Conservation (phyloP, 768 basidiomycete genomes). For the Lactifluus hygrophoroides region DNA sequence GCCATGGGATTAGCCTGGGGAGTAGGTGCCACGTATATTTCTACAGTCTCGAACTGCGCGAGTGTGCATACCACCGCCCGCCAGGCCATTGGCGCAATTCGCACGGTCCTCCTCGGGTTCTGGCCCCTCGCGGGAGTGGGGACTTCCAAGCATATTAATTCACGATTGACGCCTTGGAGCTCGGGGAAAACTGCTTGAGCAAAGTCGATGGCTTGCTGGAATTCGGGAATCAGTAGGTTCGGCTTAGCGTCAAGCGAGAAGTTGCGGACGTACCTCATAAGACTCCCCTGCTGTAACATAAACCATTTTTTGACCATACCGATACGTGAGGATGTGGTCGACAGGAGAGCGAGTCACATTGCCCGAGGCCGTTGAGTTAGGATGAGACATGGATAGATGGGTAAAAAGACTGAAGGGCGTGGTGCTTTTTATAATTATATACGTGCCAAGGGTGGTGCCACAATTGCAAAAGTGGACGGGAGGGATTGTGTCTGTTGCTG, state of each 20-base stretch:
- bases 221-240: neutral
- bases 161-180: conserved; percentile 17
- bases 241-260: neutral
- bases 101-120: conserved; percentile 14
- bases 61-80: conserved; percentile 17
- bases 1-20: neutral
- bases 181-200: conserved; percentile 21
- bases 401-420: too few relatives aligned
- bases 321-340: conserved; percentile 28
- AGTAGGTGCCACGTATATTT: conserved; percentile 17
- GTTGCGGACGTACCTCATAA: conserved; percentile 18
- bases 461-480: too few relatives aligned
- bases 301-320: conserved; percentile 21
- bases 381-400: neutral
- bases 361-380: neutral
- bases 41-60: conserved; percentile 24
- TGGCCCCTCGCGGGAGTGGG: conserved; percentile 15
- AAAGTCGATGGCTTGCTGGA: conserved; percentile 23
- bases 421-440: too few relatives aligned
- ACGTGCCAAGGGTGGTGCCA: too few relatives aligned
- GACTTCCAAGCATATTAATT: conserved; percentile 22
- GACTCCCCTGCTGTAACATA: conserved; percentile 24
- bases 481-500: too few relatives aligned
- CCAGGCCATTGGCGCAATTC: conserved; percentile 25
- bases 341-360: too few relatives aligned